Evolutionary conservation across 371 early-diverging fungal species (phyloP).

Genomic region (Entomophthora muscae): DNA sequence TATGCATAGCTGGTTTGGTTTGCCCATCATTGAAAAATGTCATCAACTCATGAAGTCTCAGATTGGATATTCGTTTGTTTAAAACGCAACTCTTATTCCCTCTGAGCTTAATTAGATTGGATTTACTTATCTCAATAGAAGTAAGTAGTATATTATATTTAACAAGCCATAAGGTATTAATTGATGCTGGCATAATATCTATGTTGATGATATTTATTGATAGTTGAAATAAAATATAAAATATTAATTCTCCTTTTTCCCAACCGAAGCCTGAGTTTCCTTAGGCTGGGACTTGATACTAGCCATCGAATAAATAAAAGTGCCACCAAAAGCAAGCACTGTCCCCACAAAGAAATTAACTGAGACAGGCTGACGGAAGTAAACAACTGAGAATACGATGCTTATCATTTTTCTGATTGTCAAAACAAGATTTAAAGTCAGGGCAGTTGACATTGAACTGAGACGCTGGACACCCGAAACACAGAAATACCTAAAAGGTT

Average conservation of each 20-base stretch:
- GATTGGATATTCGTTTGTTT: too few species aligned
- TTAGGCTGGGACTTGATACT: neutral
- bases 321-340: slow-evolving; percentile 5
- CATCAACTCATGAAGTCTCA: too few species aligned
- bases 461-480: slow-evolving; percentile 75
- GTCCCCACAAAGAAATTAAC: slow-evolving; percentile 6
- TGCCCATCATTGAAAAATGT: too few species aligned
- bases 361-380: slow-evolving; percentile 28
- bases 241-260: neutral
- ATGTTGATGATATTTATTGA: too few species aligned
- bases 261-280: neutral
- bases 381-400: slow-evolving; percentile 58
- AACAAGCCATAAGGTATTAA: too few species aligned
- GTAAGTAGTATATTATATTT: too few species aligned
- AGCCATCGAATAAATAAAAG: slow-evolving; percentile 7
- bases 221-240: too few species aligned
- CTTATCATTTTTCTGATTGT: slow-evolving; percentile 71
- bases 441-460: slow-evolving; percentile 50
- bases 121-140: too few species aligned
- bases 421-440: slow-evolving; percentile 71
- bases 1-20: too few species aligned
- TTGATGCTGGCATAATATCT: too few species aligned
- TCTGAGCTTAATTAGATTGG: too few species aligned
- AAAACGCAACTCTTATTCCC: too few species aligned
- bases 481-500: slow-evolving; percentile 42